These are phyloP conservation scores for Fonsecaea nubica DNA, from an alignment of 2,329 filamentous ascomycete genomes.

Conservation along the genomic window DNA sequence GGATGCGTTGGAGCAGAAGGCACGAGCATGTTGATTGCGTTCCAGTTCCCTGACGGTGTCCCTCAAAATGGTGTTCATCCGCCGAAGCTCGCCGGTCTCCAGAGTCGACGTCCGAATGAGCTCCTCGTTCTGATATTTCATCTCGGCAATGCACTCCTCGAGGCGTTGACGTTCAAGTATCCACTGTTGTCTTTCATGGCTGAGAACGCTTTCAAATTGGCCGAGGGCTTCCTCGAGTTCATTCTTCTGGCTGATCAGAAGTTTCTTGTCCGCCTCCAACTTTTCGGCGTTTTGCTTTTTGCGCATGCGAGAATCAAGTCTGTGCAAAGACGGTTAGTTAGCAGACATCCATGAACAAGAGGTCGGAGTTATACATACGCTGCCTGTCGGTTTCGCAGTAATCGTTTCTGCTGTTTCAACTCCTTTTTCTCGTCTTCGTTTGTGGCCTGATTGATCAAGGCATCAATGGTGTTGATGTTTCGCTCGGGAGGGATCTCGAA, in stretches of 20 bases:
- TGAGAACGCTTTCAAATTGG: constrained; percentile 45
- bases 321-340: constrained; percentile 50
- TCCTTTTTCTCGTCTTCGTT: constrained; percentile 96
- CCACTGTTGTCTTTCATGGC: constrained; percentile 63
- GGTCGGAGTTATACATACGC: constrained; percentile 70
- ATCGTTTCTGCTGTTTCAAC: constrained; percentile 95
- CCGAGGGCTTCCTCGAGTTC: constrained; percentile 78
- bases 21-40: constrained; percentile 42
- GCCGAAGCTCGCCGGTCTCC: constrained; percentile 88
- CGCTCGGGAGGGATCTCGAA: constrained; percentile 96
- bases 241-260: constrained; percentile 76
- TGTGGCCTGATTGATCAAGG: constrained; percentile 79
- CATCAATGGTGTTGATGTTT: constrained; percentile 92
- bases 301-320: constrained; percentile 92
- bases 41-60: constrained; percentile 61
- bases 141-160: constrained; percentile 74
- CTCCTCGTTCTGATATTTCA: constrained; percentile 89
- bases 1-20: constrained; percentile 22
- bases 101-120: constrained; percentile 86
- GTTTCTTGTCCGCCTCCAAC: constrained; percentile 95
- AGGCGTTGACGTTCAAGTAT: constrained; percentile 76
- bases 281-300: constrained; percentile 99
- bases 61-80: constrained; percentile 87
- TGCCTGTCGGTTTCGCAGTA: constrained; percentile 93
- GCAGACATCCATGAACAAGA: constrained; percentile 33